phyloP scores from a whole-genome alignment of 352 stramenopile species.

The Pythium myriotylum region DNA sequence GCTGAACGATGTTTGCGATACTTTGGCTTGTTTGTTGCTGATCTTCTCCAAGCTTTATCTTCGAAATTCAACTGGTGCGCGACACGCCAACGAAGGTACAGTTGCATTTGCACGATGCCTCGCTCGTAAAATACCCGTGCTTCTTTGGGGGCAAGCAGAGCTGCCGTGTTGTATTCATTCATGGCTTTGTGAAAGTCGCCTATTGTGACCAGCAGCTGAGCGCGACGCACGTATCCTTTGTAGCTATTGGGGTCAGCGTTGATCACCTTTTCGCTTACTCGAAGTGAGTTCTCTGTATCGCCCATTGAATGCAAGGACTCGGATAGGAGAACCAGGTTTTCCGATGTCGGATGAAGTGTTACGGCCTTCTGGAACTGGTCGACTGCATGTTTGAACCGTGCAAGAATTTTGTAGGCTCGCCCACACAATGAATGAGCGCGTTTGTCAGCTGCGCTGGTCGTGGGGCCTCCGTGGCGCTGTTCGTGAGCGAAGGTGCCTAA shows the following conservation, averaged over 20 bases:
- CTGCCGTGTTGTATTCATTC: conserved; percentile 66
- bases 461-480: conserved; percentile 2
- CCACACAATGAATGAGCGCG: conserved; percentile 55
- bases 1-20: conserved; percentile 31
- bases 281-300: conserved; percentile 77
- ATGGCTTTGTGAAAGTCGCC: conserved; percentile 50
- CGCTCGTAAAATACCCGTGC: conserved; percentile 71
- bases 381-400: conserved; percentile 66
- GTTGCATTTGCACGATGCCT: conserved; percentile 69
- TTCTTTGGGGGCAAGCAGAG: conserved; percentile 61
- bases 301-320: conserved; percentile 80
- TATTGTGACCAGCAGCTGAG: conserved; percentile 61
- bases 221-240: conserved; percentile 65
- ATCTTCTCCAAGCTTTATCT: not conserved
- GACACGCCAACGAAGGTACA: conserved; percentile 65
- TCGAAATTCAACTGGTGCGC: conserved; percentile 56
- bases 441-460: conserved; percentile 33
- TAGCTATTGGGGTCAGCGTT: conserved; percentile 56
- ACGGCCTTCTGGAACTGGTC: conserved; percentile 65
- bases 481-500: conserved; percentile 27
- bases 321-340: conserved; percentile 79
- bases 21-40: conserved; percentile 4
- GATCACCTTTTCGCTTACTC: conserved; percentile 75
- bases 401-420: conserved; percentile 68
- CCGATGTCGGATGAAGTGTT: conserved; percentile 56